Evolutionary conservation across 768 basidiomycete genomes (phyloP), one percentile per base, ranked within the genome.

Genomic region (Strobilomyces dryophilus): DNA sequence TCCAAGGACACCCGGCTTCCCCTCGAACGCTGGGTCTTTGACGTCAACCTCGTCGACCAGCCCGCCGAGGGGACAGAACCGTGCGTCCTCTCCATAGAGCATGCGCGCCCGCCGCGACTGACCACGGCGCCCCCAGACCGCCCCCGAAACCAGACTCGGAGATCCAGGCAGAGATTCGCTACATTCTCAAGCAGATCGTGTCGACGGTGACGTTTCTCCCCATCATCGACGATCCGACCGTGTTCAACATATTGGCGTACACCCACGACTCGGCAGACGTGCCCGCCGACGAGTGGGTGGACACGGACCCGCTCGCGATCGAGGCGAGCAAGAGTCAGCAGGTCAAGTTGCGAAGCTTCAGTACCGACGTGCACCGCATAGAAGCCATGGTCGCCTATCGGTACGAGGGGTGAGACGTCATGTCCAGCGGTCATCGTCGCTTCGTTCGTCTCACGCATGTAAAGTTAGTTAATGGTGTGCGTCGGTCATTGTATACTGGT

Each of bases 321-420:
- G 94, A 97, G 72, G 86, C 92, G 17, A 86, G 89, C 63, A 94
- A 95, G 73, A 90, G 86, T 66, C 89, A 92, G 65, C 89, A 92
- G 64, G 89, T 99, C 70, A 93, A 97, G 71, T 80, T 99, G 74
- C 77, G 95, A 61, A 94, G 84, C 66, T 99, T 98, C 73, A 95
- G 91, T 70, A 99, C 97, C 5, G 95, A 98, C 69, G 84, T 95
- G n/a, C 97, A 99, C 67, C 84, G 92, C 52, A 91, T 99, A 66
- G 91, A 98, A 68, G 93, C 95, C 6, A 92, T 98, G 90, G 95
- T 98, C 44, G 94, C 95, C 5, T 98, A 98, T 75, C 82, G 94
- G 35, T 94, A 93, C 57, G 93, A 92, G 54, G 89, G 88, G 59
- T 90, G 76, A 66, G 50, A 10, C 6, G 24, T 51, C 49, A 21